phyloP scores from a whole-genome alignment of 2,329 filamentous ascomycete species.

The Bipolaris bicolor region DNA sequence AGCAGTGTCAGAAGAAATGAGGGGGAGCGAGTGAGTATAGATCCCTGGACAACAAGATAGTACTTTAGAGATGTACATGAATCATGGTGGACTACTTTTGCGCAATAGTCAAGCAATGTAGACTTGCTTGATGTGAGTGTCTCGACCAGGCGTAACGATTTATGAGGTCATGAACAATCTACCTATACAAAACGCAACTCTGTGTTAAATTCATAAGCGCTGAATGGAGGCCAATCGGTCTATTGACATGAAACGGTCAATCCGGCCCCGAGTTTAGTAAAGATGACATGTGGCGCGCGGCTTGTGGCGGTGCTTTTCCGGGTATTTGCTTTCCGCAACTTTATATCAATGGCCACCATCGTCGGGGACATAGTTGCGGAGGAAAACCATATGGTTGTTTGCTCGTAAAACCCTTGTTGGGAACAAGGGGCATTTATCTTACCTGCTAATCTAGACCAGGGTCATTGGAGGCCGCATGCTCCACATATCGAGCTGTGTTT shows the following conservation, averaged over 20 bases:
- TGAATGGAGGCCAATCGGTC: neutral
- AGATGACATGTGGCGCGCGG: constrained; percentile 2
- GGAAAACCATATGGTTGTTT: neutral
- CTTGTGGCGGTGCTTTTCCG: neutral
- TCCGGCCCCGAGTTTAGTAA: neutral
- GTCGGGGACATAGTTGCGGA: neutral
- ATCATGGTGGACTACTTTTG: too few relatives aligned
- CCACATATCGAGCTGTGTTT: neutral
- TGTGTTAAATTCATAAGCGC: neutral
- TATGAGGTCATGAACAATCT: neutral
- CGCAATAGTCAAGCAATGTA: too few relatives aligned
- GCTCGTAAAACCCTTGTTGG: neutral
- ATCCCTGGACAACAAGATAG: too few relatives aligned
- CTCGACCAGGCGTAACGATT: too few relatives aligned
- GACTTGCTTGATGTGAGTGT: too few relatives aligned
- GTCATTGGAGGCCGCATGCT: neutral
- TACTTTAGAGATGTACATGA: too few relatives aligned
- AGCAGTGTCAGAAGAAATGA: too few relatives aligned
- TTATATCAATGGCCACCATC: neutral
- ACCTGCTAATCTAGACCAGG: neutral
- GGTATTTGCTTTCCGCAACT: neutral
- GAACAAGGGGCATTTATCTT: neutral
- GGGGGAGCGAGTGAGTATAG: too few relatives aligned
- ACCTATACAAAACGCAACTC: neutral
- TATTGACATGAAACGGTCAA: neutral